These are phyloP conservation scores for Saturnispora diversa DNA, from an alignment of 805 yeast genomes.

Conservation along the genomic window DNA sequence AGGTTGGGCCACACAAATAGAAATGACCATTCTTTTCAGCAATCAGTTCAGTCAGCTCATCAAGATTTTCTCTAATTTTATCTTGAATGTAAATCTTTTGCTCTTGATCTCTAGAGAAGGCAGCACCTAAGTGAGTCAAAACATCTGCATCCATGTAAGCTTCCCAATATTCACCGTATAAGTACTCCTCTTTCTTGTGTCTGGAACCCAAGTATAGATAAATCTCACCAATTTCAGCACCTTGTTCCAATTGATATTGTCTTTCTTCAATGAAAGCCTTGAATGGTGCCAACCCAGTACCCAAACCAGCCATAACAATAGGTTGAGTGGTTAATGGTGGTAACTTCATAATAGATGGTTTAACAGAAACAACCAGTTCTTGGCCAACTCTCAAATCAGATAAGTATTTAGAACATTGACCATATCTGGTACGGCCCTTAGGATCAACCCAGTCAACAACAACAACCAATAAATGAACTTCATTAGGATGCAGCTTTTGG, in stretches of 20 bases:
- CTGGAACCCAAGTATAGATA: conserved; percentile 88
- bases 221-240: conserved; percentile 80
- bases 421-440: conserved; percentile 77
- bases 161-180: conserved; percentile 96
- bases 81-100: conserved; percentile 94
- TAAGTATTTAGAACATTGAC: conserved; percentile 89
- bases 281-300: conserved; percentile 97
- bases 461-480: conserved; percentile 83
- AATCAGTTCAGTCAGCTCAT: conserved; percentile 70
- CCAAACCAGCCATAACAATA: conserved; percentile 92
- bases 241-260: conserved; percentile 86
- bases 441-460: conserved; percentile 94
- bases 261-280: conserved; percentile 95
- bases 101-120: conserved; percentile 95
- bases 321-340: conserved; percentile 86
- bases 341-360: conserved; percentile 94
- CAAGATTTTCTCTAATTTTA: conserved; percentile 70
- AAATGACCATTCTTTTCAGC: conserved; percentile 75
- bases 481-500: conserved; percentile 84
- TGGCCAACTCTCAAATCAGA: conserved; percentile 73
- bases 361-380: conserved; percentile 87
- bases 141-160: conserved; percentile 89
- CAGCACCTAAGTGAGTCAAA: conserved; percentile 92
- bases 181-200: conserved; percentile 89
- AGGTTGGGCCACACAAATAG: conserved; percentile 96